Percentiles rank a stretch among this genome's conserved stretches.
Evolutionary conservation across 2,329 filamentous ascomycete species (phyloP).

Genomic region (Epichloe gansuensis): DNA sequence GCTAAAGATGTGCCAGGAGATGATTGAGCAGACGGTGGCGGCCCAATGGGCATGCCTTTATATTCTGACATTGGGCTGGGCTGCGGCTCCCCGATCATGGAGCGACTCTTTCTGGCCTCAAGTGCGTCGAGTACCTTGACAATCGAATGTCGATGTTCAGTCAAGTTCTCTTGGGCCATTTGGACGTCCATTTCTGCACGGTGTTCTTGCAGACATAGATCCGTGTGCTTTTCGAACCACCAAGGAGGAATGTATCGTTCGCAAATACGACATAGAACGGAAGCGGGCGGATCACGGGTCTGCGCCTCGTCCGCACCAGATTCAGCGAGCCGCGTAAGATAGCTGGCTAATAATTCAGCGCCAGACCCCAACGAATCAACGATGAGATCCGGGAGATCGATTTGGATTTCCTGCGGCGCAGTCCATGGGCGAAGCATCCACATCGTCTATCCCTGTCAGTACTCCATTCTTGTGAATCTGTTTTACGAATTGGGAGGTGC

Average conservation of each 20-base stretch:
- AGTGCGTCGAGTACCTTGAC: conserved; percentile 90
- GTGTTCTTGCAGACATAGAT: conserved; percentile 90
- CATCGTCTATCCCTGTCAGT: conserved; percentile 59
- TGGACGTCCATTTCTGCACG: conserved; percentile 96
- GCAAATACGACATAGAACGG: conserved; percentile 90
- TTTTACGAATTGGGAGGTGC: neutral
- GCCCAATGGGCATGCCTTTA: conserved; percentile 76
- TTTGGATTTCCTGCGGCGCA: conserved; percentile 81
- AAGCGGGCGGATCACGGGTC: conserved; percentile 70
- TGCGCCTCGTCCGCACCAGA: conserved; percentile 62
- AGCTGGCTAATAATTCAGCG: conserved; percentile 86
- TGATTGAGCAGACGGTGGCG: conserved; percentile 55
- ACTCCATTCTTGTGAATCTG: neutral
- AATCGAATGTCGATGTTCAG: conserved; percentile 85
- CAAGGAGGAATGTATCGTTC: conserved; percentile 94
- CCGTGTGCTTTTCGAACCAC: conserved; percentile 99
- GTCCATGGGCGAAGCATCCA: conserved; percentile 98
- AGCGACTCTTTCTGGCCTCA: conserved; percentile 61
- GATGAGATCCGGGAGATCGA: conserved; percentile 78
- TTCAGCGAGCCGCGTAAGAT: conserved; percentile 81
- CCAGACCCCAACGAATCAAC: conserved; percentile 91
- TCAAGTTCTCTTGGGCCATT: conserved; percentile 81
- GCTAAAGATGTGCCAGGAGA: conserved; percentile 61
- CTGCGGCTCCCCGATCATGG: conserved; percentile 41
- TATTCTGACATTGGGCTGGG: conserved; percentile 58